Percentiles rank a stretch among this genome's conserved stretches.
These are phyloP conservation scores for Suillus bovinus DNA, from an alignment of 768 basidiomycete genomes.

Conservation along the genomic window DNA sequence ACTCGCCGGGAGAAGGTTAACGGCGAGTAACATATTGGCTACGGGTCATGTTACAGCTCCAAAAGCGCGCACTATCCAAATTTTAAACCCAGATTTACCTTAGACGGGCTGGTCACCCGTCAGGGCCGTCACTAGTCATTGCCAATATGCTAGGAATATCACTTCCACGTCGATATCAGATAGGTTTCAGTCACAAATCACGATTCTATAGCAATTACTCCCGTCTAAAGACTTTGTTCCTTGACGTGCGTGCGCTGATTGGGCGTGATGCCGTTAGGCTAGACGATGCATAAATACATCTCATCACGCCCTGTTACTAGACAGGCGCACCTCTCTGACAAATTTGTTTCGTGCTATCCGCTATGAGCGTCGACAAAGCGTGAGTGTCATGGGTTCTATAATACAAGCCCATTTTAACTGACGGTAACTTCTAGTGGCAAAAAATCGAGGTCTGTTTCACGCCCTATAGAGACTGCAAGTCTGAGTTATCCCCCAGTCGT, in stretches of 20 bases:
- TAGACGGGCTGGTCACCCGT: too few species aligned
- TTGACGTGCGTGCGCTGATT: not conserved
- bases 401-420: not conserved
- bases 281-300: not conserved
- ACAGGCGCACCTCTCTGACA: not conserved
- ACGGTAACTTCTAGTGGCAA: not conserved
- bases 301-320: too few species aligned
- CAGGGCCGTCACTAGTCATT: too few species aligned
- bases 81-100: too few species aligned
- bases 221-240: not conserved
- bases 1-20: too few species aligned
- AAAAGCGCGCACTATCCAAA: too few species aligned
- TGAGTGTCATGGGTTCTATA: not conserved
- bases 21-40: too few species aligned
- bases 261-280: not conserved
- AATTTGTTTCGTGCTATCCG: not conserved
- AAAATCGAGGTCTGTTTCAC: not conserved
- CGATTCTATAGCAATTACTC: too few species aligned
- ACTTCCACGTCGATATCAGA: not conserved
- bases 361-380: constrained; percentile 1
- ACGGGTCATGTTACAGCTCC: too few species aligned
- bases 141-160: not conserved
- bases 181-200: not conserved
- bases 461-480: not conserved
- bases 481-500: not conserved